Percentiles rank a stretch among this genome's conserved stretches.
These are phyloP conservation scores for Tuber borchii DNA, from an alignment of 495 filamentous ascomycete species.

Conservation along the genomic window DNA sequence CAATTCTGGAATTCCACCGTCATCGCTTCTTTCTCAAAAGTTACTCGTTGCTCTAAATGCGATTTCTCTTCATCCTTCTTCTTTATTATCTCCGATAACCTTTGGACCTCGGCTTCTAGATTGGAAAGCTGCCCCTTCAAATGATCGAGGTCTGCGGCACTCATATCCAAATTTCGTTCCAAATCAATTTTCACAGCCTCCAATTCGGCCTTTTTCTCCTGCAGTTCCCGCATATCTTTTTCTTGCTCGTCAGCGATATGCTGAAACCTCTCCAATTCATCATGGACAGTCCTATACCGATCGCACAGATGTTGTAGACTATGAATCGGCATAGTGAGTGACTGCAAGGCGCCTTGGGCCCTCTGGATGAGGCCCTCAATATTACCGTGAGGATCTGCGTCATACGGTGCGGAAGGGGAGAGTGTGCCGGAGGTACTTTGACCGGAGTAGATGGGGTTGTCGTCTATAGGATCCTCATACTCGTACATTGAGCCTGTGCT, in stretches of 20 bases:
- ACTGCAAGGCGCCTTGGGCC: conserved; percentile 34
- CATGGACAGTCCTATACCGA: conserved; percentile 34
- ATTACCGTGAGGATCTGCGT: conserved; percentile 33
- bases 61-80: conserved; percentile 46
- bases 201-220: conserved; percentile 52
- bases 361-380: conserved; percentile 38
- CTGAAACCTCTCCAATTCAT: conserved; percentile 33
- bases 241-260: conserved; percentile 36
- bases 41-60: conserved; percentile 48
- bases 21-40: conserved; percentile 48
- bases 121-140: conserved; percentile 50
- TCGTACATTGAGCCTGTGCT: conserved; percentile 26
- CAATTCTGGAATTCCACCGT: conserved; percentile 47
- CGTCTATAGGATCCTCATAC: conserved; percentile 31
- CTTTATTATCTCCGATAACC: conserved; percentile 53
- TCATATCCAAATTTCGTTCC: conserved; percentile 50
- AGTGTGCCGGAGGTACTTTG: conserved; percentile 10
- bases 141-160: conserved; percentile 48
- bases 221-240: conserved; percentile 49
- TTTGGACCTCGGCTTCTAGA: conserved; percentile 53
- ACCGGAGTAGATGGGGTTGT: conserved; percentile 30
- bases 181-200: conserved; percentile 51
- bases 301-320: conserved; percentile 40
- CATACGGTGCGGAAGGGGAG: conserved; percentile 31
- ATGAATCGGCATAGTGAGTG: conserved; percentile 35